These are phyloP conservation scores for Echinochloa phyllopogon DNA, from an alignment of 176 grass and related monocot species.

Conservation along the genomic window DNA sequence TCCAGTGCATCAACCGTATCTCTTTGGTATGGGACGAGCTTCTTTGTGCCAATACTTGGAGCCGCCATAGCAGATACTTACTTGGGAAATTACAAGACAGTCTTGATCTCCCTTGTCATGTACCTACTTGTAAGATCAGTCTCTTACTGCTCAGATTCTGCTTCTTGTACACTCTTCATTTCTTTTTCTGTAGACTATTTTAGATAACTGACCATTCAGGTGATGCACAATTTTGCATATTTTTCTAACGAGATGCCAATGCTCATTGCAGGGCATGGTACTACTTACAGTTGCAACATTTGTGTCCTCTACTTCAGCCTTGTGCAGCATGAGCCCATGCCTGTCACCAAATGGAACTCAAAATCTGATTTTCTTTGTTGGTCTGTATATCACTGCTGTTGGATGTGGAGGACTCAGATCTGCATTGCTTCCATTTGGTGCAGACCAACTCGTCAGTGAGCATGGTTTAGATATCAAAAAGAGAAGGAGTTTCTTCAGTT, in stretches of 20 bases:
- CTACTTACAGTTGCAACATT: conserved; percentile 56
- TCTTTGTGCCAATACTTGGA: conserved; percentile 80
- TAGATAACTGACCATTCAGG: not conserved
- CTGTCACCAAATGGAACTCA: conserved; percentile 35
- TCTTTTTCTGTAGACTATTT: not conserved
- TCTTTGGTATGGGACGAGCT: conserved; percentile 83
- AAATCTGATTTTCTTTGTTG: conserved; percentile 55
- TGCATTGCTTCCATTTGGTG: conserved; percentile 71
- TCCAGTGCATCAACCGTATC: conserved; percentile 75
- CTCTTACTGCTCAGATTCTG: conserved; percentile 19
- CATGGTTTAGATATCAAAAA: conserved; percentile 41
- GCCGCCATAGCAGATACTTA: conserved; percentile 68
- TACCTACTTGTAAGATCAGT: conserved; percentile 73
- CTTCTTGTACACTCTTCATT: conserved; percentile 13
- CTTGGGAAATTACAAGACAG: conserved; percentile 74
- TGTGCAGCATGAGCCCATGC: conserved; percentile 35
- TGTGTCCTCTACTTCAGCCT: conserved; percentile 36
- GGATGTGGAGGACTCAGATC: conserved; percentile 64
- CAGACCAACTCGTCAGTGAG: conserved; percentile 52
- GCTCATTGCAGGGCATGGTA: conserved; percentile 60
- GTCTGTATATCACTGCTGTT: conserved; percentile 71
- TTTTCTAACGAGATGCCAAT: conserved; percentile 36
- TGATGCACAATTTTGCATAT: not conserved
- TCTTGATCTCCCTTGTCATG: conserved; percentile 67
- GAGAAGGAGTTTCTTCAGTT: conserved; percentile 64